These are phyloP conservation scores for Melanopsichium pennsylvanicum DNA, from an alignment of 1,284 basidiomycete genomes.

Conservation along the genomic window DNA sequence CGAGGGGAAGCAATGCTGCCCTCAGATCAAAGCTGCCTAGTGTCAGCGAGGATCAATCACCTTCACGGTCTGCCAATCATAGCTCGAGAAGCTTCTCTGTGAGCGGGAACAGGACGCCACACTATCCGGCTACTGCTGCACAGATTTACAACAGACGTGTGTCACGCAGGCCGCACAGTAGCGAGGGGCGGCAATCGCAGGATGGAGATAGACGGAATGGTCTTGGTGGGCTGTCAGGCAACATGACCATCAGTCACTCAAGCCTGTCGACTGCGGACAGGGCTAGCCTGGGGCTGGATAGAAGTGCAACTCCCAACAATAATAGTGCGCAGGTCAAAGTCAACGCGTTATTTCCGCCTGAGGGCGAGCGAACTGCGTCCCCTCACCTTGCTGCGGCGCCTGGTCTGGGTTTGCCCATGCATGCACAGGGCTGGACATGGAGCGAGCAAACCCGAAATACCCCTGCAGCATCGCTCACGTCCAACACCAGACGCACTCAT, in stretches of 20 bases:
- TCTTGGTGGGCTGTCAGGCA: background rate
- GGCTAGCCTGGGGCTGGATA: constrained; percentile 7
- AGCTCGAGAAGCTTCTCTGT: constrained; percentile 20
- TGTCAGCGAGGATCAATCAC: constrained; percentile 47
- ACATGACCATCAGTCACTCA: constrained; percentile 2
- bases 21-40: constrained; percentile 41
- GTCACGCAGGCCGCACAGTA: constrained; percentile 39
- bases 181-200: constrained; percentile 35
- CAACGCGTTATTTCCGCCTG: constrained; percentile 1
- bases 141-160: constrained; percentile 40
- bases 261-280: constrained; percentile 9
- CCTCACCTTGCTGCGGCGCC: background rate
- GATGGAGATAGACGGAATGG: constrained; percentile 9
- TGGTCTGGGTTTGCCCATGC: constrained; percentile 8
- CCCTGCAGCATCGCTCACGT: too few species aligned
- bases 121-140: constrained; percentile 29
- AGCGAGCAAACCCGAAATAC: too few species aligned
- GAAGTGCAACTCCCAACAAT: background rate
- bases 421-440: background rate
- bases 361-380: background rate
- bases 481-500: too few species aligned
- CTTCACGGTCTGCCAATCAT: constrained; percentile 15
- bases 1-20: constrained; percentile 40
- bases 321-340: background rate
- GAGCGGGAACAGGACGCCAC: constrained; percentile 21